Conservation (phyloP, 306 rosid genomes). For the Boehmeria nivea region DNA sequence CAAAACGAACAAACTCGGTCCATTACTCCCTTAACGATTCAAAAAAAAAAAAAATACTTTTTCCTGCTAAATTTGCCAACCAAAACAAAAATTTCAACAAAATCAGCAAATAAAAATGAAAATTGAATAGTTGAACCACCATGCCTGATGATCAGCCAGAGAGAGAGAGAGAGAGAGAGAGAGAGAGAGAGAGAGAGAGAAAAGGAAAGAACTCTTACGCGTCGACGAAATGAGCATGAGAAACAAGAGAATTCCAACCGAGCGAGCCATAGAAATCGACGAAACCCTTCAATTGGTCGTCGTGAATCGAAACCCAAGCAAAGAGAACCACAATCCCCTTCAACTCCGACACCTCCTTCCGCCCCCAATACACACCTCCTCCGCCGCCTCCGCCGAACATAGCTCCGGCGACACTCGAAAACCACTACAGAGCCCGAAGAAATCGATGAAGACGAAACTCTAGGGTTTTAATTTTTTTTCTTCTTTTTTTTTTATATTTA, state of each 20-base stretch:
- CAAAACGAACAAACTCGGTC: too few relatives aligned
- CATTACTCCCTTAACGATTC: too few relatives aligned
- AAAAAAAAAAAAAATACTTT: too few relatives aligned
- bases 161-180: background rate
- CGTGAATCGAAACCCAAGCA: conserved; percentile 82
- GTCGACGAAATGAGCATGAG: conserved; percentile 69
- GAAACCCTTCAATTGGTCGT: conserved; percentile 38
- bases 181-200: background rate
- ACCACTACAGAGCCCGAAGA: background rate
- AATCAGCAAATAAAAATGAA: background rate
- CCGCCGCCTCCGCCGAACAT: conserved; percentile 44
- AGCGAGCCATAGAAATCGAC: conserved; percentile 70
- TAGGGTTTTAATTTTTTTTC: background rate
- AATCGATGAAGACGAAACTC: background rate
- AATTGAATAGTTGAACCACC: background rate
- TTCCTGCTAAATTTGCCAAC: too few relatives aligned
- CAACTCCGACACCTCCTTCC: conserved; percentile 46
- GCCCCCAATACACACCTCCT: conserved; percentile 63
- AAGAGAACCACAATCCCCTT: conserved; percentile 78
- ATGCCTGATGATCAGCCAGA: too few relatives aligned
- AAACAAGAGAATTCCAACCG: conserved; percentile 83
- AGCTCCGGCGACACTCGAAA: conserved; percentile 12
- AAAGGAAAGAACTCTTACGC: conserved; percentile 70
- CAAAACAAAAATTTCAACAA: background rate
- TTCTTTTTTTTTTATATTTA: background rate